Conservation (phyloP, 1,284 basidiomycete genomes). For the Fomitopsis palustris region DNA sequence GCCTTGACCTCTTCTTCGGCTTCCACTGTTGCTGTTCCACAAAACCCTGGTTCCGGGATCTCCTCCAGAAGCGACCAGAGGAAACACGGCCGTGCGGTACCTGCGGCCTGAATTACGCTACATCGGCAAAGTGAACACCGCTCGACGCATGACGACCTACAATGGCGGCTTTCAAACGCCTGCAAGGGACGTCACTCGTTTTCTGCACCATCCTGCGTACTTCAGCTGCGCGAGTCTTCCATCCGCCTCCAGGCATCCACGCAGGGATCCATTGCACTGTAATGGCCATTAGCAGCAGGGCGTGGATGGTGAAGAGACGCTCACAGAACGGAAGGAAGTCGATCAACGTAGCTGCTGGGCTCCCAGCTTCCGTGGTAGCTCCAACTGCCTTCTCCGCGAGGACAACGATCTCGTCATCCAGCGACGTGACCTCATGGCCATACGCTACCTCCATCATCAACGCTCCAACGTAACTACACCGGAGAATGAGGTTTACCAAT, state of each 20-base stretch:
- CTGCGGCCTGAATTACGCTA: neutral
- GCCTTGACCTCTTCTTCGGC: constrained; percentile 17
- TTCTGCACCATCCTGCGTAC: constrained; percentile 6
- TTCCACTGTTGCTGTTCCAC: neutral
- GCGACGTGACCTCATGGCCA: constrained; percentile 16
- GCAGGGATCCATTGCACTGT: constrained; percentile 14
- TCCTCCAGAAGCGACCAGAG: constrained; percentile 11
- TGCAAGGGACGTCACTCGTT: constrained; percentile 16
- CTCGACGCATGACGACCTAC: constrained; percentile 7
- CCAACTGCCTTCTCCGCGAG: constrained; percentile 20
- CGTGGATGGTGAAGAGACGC: constrained; percentile 10
- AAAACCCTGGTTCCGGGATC: neutral
- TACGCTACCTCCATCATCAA: constrained; percentile 23
- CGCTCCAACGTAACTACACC: constrained; percentile 16
- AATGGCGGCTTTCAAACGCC: constrained; percentile 14
- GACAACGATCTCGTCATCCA: constrained; percentile 18
- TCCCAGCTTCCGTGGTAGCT: constrained; percentile 19
- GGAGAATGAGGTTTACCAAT: neutral
- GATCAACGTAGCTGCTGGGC: constrained; percentile 22
- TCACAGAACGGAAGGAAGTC: constrained; percentile 41
- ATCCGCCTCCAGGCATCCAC: constrained; percentile 19
- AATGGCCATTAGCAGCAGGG: no score
- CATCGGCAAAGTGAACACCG: neutral
- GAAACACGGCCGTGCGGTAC: constrained; percentile 11
- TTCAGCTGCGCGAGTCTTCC: constrained; percentile 14